Base-by-base conservation (phyloP, 805 yeast species). In the Kluyveromyces aestuarii region DNA sequence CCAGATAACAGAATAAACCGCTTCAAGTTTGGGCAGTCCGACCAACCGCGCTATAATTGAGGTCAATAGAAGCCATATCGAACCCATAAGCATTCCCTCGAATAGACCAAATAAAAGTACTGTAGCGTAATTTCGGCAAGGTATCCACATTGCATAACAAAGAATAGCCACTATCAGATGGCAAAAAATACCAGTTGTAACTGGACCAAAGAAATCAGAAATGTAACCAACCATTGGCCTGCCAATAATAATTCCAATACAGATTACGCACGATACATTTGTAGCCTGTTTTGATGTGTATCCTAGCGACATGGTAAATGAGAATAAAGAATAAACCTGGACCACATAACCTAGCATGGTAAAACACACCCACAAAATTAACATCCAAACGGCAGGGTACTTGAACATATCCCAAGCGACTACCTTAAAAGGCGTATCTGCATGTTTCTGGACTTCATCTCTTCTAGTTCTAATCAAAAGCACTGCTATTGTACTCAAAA, bases 301-400 rank as follows among this genome's bases (percentile, higher is more conserved):
- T 0, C 88, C 88, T 48, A 82, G 55, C 1, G 83, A 75, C 3
- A 74, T 69, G 9, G 86, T 79, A 55, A 76, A 80, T 53, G 81
- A 80, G 8, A 81, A 79, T 54, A 82, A 63, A 37, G 78, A 74
- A 60, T 81, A 81, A 59, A 81, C 68, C 41, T 79, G 67, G 19
- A 77, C 73, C 39, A 80, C 84, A 55, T 81, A 81, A 0, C 85
- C 87, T 53, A 81, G 71, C 63, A 78, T 65, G 11, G 83, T 74
- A 43, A 75, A 69, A 46, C 73, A 66, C 13, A 73, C 64, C 60
- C 73, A 76, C 21, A 70, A 57, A 1, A 65, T 56, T 21, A 71
- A 52, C 35, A 73, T 50, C 73, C 74, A 73, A 10, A 41, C 37
- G 9, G 30, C 37, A 13, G 44, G 44, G 19, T 41, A 41, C 30